Conservation (phyloP, 2,329 filamentous ascomycete species). For the Colletotrichum sp. region DNA sequence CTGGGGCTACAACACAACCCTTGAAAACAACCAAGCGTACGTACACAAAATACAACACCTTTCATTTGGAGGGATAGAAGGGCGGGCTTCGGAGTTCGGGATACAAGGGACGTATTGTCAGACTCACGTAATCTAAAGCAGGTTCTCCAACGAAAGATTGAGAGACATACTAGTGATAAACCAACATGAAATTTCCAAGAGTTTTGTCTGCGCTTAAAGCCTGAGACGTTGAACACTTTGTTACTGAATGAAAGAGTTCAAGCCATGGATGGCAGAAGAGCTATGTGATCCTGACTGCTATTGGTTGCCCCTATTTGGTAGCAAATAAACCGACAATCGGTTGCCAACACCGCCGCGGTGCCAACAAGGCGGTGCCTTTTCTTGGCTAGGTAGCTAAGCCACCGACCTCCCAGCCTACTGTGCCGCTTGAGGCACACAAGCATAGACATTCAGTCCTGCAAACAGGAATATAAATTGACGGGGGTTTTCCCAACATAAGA, state of each 20-base stretch:
- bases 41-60: constrained; percentile 1
- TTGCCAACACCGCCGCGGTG: background rate
- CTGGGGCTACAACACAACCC: background rate
- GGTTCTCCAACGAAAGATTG: background rate
- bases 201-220: background rate
- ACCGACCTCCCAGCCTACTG: background rate
- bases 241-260: background rate
- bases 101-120: background rate
- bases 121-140: background rate
- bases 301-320: background rate
- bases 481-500: background rate
- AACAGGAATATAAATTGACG: background rate
- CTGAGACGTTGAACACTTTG: background rate
- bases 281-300: background rate
- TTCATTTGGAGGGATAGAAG: background rate
- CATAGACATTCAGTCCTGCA: background rate
- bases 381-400: background rate
- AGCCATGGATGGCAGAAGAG: background rate
- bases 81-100: background rate
- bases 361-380: background rate
- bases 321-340: background rate
- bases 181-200: background rate
- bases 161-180: background rate
- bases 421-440: background rate
- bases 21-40: background rate